A percentile compares a stretch with the other conserved stretches of the same genome.
Conservation (phyloP, 176 grass and related monocot species). For the Themeda triandra region DNA sequence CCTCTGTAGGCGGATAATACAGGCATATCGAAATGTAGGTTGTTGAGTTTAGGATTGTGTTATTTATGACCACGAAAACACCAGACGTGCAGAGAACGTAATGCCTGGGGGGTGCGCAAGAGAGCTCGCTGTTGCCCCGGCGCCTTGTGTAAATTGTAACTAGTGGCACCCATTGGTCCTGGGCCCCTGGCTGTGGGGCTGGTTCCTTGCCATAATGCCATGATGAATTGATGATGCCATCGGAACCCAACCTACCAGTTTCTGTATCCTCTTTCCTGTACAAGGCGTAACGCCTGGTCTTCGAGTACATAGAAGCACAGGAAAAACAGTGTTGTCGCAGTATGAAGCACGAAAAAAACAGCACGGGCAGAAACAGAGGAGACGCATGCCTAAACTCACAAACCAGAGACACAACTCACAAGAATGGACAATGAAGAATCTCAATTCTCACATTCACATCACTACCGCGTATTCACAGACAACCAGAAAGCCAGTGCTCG, state of each 20-base stretch:
- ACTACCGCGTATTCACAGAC: constrained; percentile 52
- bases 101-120: constrained; percentile 6
- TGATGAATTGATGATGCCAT: not conserved
- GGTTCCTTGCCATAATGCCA: not conserved
- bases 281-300: not conserved
- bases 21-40: not conserved
- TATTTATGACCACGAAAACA: not conserved
- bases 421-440: not conserved
- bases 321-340: not conserved
- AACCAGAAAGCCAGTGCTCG: not conserved
- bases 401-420: not conserved
- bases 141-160: constrained; percentile 10
- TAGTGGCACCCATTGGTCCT: not conserved
- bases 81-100: not conserved
- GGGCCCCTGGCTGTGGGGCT: too few species aligned
- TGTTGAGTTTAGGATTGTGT: not conserved
- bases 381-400: not conserved
- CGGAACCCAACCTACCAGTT: not conserved
- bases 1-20: not conserved
- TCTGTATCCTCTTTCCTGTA: too few species aligned
- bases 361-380: not conserved
- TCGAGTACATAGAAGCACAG: not conserved
- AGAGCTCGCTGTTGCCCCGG: not conserved
- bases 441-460: not conserved
- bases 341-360: too few species aligned